phyloP scores from a whole-genome alignment of 148 eudicot genomes.

The Chenopodium suecicum region DNA sequence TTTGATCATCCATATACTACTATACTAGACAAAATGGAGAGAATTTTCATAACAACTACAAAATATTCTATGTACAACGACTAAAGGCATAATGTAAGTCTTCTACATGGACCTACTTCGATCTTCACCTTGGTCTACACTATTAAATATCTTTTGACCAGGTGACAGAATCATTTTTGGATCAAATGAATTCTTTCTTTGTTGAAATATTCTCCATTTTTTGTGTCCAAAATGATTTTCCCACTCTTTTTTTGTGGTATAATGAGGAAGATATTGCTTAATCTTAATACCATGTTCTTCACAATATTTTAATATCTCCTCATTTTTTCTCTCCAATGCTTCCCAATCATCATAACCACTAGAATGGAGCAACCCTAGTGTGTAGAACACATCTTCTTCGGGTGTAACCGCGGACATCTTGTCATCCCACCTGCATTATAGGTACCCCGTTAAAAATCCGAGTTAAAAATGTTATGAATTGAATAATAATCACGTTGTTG shows the following conservation, averaged over 20 bases:
- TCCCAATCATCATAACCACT: conserved; percentile 42
- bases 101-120: not conserved
- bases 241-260: conserved; percentile 60
- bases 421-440: conserved; percentile 72
- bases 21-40: not conserved
- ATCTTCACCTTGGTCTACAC: not conserved
- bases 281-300: conserved; percentile 48
- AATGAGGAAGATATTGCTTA: conserved; percentile 82
- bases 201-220: conserved; percentile 62
- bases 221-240: conserved; percentile 65
- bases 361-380: conserved; percentile 66
- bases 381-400: conserved; percentile 73
- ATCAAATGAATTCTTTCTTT: conserved; percentile 63
- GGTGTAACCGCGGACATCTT: conserved; percentile 73
- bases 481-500: not conserved
- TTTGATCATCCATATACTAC: too few relatives aligned
- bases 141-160: conserved; percentile 72
- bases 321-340: conserved; percentile 47
- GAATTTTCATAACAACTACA: not conserved
- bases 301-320: conserved; percentile 51
- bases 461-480: too few relatives aligned
- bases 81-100: not conserved
- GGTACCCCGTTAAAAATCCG: not conserved
- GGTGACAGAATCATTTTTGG: conserved; percentile 82
- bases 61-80: not conserved